Evolutionary conservation across 2,329 filamentous ascomycete genomes (phyloP).

Genomic region (Phialocephala sp.): DNA sequence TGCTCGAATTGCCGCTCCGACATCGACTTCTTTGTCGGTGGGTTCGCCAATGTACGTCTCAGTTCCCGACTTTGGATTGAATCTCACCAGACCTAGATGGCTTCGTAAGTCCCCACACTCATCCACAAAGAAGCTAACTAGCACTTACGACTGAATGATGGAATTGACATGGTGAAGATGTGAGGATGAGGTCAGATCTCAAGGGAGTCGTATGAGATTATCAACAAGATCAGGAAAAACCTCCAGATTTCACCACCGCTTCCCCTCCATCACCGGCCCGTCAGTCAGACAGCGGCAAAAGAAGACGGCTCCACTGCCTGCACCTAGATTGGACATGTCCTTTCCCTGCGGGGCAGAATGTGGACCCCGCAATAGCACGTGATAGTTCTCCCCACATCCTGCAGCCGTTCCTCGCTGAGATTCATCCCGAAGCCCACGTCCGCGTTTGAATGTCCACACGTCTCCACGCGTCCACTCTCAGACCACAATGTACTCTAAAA

Average conservation of each 20-base stretch:
- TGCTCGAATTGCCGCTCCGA: constrained; percentile 61
- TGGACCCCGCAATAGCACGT: constrained; percentile 16
- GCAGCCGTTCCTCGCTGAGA: constrained; percentile 8
- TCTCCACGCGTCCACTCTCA: constrained; percentile 25
- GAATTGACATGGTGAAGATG: constrained; percentile 26
- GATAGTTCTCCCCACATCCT: constrained; percentile 23
- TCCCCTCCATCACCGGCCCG: constrained; percentile 8
- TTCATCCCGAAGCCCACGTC: constrained; percentile 22
- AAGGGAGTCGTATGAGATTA: constrained; percentile 1
- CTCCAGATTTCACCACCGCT: not conserved
- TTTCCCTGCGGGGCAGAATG: constrained; percentile 13
- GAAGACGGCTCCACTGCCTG: constrained; percentile 9
- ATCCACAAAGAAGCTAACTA: not conserved
- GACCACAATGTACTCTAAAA: constrained; percentile 24
- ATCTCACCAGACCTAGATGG: constrained; percentile 61
- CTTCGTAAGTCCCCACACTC: constrained; percentile 9
- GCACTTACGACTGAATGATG: constrained; percentile 34
- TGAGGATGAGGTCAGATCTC: constrained; percentile 9
- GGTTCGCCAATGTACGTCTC: constrained; percentile 63
- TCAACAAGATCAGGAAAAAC: constrained; percentile 43
- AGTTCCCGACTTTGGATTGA: constrained; percentile 57
- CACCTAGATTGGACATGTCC: not conserved
- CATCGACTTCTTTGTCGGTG: constrained; percentile 56
- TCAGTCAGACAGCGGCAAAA: constrained; percentile 11
- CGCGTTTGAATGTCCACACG: constrained; percentile 22